These are phyloP conservation scores for Penicillium sp. DNA, from an alignment of 2,329 filamentous ascomycete genomes.

Conservation along the genomic window DNA sequence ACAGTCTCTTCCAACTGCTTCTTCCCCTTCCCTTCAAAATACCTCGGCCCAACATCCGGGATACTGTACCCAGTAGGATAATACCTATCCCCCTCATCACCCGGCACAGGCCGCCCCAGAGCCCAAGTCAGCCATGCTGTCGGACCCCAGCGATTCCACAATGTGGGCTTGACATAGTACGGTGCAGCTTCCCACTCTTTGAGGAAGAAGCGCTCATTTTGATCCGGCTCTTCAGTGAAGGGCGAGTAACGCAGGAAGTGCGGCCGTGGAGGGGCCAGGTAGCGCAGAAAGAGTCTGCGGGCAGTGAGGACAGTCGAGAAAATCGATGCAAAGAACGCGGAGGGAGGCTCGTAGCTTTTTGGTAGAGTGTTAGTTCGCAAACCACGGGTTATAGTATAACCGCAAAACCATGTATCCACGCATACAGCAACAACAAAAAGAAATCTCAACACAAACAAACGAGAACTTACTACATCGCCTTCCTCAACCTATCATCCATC, in stretches of 20 bases:
- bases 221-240: constrained; percentile 51
- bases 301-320: constrained; percentile 51
- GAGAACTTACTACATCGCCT: constrained; percentile 61
- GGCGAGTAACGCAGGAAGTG: constrained; percentile 39
- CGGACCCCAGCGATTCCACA: constrained; percentile 64
- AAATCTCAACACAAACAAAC: neutral
- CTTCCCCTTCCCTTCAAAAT: constrained; percentile 53
- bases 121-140: constrained; percentile 51
- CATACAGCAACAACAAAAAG: neutral
- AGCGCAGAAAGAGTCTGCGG: constrained; percentile 57
- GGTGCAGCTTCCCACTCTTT: constrained; percentile 61
- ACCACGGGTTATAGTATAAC: neutral
- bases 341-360: constrained; percentile 42
- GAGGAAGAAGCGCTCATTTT: constrained; percentile 54
- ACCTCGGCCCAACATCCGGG: constrained; percentile 62
- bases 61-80: constrained; percentile 50
- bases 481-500: constrained; percentile 63
- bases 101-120: constrained; percentile 49
- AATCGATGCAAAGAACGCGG: constrained; percentile 33
- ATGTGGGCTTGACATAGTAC: constrained; percentile 61
- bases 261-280: constrained; percentile 60
- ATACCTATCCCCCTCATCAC: constrained; percentile 49
- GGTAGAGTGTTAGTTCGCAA: neutral
- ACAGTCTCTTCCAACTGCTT: constrained; percentile 25
- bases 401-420: no score